A percentile compares a stretch with the other conserved stretches of the same genome.
Conservation (phyloP, 225 moss, liverwort and hornwort genomes). For the Asterella californica region DNA sequence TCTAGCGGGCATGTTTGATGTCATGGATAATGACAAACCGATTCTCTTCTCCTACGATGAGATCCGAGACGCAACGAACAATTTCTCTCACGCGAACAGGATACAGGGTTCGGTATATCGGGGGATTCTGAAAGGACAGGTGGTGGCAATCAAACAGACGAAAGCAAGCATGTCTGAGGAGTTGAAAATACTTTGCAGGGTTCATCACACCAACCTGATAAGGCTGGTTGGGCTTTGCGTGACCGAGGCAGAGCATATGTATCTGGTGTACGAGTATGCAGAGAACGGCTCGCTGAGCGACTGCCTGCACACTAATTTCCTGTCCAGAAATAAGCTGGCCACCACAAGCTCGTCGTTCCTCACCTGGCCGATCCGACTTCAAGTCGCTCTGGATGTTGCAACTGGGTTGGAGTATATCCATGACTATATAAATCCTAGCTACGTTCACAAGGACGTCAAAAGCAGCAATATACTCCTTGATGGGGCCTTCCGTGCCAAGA, state of each 20-base stretch:
- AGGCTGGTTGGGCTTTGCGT: slow-evolving; percentile 81
- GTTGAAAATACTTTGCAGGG: slow-evolving; percentile 86
- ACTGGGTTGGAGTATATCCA: slow-evolving; percentile 82
- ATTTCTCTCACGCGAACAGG: slow-evolving; percentile 58
- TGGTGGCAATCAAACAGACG: slow-evolving; percentile 94
- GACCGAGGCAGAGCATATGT: slow-evolving; percentile 71
- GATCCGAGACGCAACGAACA: slow-evolving; percentile 62
- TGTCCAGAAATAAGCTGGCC: slow-evolving; percentile 29
- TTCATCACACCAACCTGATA: slow-evolving; percentile 88
- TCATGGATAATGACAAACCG: slow-evolving; percentile 78
- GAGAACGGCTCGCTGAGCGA: slow-evolving; percentile 86
- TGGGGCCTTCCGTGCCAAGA: slow-evolving; percentile 61
- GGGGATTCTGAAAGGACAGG: slow-evolving; percentile 51
- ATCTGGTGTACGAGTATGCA: slow-evolving; percentile 75
- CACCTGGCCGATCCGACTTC: slow-evolving; percentile 59
- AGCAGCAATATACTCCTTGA: slow-evolving; percentile 76
- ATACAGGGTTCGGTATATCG: slow-evolving; percentile 80
- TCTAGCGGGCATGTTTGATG: slow-evolving; percentile 66
- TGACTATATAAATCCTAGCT: slow-evolving; percentile 65
- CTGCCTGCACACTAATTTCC: slow-evolving; percentile 54
- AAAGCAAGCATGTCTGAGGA: slow-evolving; percentile 88
- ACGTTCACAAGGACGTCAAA: slow-evolving; percentile 85
- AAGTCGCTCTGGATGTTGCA: slow-evolving; percentile 70
- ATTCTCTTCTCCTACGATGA: slow-evolving; percentile 57
- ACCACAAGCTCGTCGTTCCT: slow-evolving; percentile 51